Conservation (phyloP, 495 filamentous ascomycete genomes). For the Lindgomyces ingoldianus region DNA sequence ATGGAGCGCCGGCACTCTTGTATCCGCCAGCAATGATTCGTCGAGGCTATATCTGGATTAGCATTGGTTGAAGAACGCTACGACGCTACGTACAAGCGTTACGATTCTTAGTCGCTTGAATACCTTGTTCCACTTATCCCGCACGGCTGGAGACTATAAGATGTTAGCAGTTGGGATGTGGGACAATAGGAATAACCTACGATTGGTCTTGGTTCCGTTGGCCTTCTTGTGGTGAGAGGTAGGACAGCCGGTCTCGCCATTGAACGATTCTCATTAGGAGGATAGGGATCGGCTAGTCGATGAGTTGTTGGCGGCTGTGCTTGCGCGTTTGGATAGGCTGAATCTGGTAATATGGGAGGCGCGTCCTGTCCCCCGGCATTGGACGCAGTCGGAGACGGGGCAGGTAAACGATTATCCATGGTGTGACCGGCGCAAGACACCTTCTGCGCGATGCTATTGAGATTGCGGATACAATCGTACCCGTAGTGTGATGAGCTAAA, state of each 20-base stretch:
- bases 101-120: background rate
- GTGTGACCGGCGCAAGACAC: no score
- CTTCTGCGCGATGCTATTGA: no score
- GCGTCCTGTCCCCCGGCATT: background rate
- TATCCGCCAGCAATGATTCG: background rate
- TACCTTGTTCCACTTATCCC: background rate
- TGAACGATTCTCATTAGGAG: background rate
- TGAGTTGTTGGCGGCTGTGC: background rate
- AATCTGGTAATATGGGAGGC: background rate
- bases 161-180: no score
- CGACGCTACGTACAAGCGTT: background rate
- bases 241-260: background rate
- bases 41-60: background rate
- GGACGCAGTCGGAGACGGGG: no score
- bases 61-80: background rate
- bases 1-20: constrained; percentile 6
- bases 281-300: background rate
- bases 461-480: no score
- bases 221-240: background rate
- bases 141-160: background rate
- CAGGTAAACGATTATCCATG: no score
- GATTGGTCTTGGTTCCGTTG: background rate
- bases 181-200: background rate
- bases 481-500: no score
- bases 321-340: background rate